phyloP scores from a whole-genome alignment of 441 rosid species.

The Syzygium malaccense region DNA sequence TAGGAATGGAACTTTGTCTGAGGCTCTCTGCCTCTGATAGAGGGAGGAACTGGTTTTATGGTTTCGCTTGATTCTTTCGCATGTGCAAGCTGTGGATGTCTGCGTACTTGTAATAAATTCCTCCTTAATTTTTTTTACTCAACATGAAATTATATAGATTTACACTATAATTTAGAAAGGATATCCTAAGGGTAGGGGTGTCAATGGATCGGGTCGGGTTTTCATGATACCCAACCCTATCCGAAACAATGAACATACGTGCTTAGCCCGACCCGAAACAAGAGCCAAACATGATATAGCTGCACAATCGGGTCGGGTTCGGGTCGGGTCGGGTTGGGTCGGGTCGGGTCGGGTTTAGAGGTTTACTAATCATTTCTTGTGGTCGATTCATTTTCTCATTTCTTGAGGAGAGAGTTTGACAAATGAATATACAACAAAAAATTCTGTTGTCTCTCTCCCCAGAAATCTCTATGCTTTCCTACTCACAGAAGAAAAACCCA shows the following conservation, averaged over 20 bases:
- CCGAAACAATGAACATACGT: too few relatives aligned
- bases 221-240: too few relatives aligned
- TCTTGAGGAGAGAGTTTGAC: neutral
- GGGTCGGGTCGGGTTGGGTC: too few relatives aligned
- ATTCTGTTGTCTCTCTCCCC: neutral
- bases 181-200: too few relatives aligned
- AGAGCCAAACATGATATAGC: too few relatives aligned
- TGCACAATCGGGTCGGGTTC: too few relatives aligned
- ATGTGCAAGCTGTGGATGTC: neutral
- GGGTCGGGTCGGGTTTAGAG: too few relatives aligned
- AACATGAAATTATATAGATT: too few relatives aligned
- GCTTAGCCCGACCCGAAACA: too few relatives aligned
- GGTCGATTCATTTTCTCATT: neutral
- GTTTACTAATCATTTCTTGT: neutral
- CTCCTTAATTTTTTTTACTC: neutral
- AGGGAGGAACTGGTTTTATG: neutral
- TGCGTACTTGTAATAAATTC: neutral
- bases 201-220: too few relatives aligned
- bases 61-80: neutral
- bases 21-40: neutral
- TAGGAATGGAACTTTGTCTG: neutral
- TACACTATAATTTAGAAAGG: too few relatives aligned
- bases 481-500: neutral
- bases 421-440: neutral
- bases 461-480: neutral